Percentiles rank a stretch among this genome's conserved stretches.
phyloP scores from a whole-genome alignment of 768 basidiomycete genomes.

The Butyriboletus loyo region DNA sequence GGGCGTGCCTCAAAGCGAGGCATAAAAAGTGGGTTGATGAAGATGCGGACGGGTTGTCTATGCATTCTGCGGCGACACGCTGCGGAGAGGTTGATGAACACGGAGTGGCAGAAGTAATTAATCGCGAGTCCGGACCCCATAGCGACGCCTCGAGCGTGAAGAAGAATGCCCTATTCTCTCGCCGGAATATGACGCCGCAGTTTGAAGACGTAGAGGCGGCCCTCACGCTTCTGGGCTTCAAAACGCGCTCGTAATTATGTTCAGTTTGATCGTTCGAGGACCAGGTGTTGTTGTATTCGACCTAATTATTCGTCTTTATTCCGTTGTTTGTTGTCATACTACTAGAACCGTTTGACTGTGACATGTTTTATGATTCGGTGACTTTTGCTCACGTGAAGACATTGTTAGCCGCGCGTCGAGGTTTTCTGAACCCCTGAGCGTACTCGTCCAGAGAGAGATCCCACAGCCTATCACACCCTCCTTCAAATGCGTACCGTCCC shows the following conservation, averaged over 20 bases:
- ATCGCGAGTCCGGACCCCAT: conserved; percentile 10
- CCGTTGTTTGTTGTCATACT: conserved; percentile 15
- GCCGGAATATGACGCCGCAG: conserved; percentile 10
- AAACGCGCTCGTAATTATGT: conserved; percentile 12
- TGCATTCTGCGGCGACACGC: conserved; percentile 7
- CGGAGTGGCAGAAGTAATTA: conserved; percentile 14
- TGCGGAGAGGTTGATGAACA: conserved; percentile 8
- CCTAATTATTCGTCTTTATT: conserved; percentile 32
- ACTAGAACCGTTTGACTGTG: background rate
- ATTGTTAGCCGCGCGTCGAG: conserved; percentile 21
- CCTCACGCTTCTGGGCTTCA: conserved; percentile 36
- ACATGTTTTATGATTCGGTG: background rate
- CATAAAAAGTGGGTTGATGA: conserved; percentile 27
- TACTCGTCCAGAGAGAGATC: background rate
- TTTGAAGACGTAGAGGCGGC: conserved; percentile 37
- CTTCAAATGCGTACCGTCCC: conserved; percentile 27
- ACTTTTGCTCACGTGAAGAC: conserved; percentile 19
- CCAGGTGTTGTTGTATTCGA: conserved; percentile 14
- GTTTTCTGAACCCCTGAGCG: background rate
- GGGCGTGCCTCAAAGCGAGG: conserved; percentile 61
- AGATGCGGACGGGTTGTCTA: conserved; percentile 11
- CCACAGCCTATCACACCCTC: conserved; percentile 25
- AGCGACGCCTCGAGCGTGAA: background rate
- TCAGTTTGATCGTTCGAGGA: background rate
- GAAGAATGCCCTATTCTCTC: background rate